phyloP scores from a whole-genome alignment of 78 protist genomes.

The Blattamonas nauphoetae region DNA sequence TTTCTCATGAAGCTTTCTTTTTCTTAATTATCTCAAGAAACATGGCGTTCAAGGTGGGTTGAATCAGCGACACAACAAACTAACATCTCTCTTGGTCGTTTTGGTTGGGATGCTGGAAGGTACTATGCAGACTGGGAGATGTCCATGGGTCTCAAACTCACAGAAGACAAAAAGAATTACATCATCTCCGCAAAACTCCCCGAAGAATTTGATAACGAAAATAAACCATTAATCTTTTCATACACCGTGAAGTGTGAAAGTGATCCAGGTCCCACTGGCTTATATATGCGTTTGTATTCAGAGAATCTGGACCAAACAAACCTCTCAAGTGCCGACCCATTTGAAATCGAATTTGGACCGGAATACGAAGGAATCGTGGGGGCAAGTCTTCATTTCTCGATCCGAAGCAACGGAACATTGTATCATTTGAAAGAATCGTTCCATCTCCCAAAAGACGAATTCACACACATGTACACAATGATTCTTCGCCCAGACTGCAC shows the following conservation, averaged over 20 bases:
- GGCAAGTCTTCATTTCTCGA: neutral
- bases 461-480: slow-evolving; percentile 94
- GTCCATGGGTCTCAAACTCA: slow-evolving; percentile 1
- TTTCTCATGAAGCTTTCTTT: no score
- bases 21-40: no score
- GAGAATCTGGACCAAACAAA: slow-evolving; percentile 36
- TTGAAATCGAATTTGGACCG: slow-evolving; percentile 83
- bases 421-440: neutral
- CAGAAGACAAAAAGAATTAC: slow-evolving; percentile 19
- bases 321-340: slow-evolving; percentile 69
- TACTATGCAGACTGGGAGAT: neutral
- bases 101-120: neutral
- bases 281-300: slow-evolving; percentile 81
- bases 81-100: neutral
- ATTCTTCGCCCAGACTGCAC: slow-evolving; percentile 77
- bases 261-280: slow-evolving; percentile 61
- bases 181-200: slow-evolving; percentile 9
- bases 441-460: slow-evolving; percentile 54
- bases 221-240: slow-evolving; percentile 28
- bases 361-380: slow-evolving; percentile 71
- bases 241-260: slow-evolving; percentile 83
- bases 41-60: neutral
- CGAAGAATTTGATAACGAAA: neutral
- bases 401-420: neutral
- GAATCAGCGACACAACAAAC: neutral